Evolutionary conservation across 805 yeast genomes (phyloP).

Genomic region (Saccharomycopsis capsularis): DNA sequence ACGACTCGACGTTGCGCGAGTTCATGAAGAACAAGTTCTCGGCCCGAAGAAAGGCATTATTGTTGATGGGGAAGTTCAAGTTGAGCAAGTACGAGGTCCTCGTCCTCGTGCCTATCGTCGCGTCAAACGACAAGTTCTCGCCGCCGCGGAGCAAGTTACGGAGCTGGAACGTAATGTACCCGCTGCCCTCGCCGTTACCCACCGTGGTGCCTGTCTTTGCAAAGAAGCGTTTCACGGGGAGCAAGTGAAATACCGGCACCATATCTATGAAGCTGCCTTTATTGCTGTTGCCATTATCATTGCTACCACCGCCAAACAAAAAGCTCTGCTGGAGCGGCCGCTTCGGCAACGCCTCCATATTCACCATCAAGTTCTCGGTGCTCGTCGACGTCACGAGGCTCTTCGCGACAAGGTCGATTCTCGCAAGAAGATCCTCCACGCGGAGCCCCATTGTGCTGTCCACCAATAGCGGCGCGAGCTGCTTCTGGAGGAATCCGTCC

Average conservation of each 20-base stretch:
- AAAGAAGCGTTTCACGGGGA: slow-evolving; percentile 61
- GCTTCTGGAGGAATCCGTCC: slow-evolving; percentile 11
- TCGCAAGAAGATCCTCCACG: slow-evolving; percentile 6
- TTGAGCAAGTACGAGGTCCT: slow-evolving; percentile 47
- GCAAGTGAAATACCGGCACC: slow-evolving; percentile 25
- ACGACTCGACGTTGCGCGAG: slow-evolving; percentile 45
- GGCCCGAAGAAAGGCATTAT: slow-evolving; percentile 44
- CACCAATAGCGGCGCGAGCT: slow-evolving; percentile 16
- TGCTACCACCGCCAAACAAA: not conserved
- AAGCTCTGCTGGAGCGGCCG: not conserved
- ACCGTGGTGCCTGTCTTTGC: slow-evolving; percentile 93
- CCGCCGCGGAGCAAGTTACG: slow-evolving; percentile 64
- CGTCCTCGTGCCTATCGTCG: slow-evolving; percentile 55
- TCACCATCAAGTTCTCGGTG: slow-evolving; percentile 10
- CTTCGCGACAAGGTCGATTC: slow-evolving; percentile 10
- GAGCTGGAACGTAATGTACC: slow-evolving; percentile 70
- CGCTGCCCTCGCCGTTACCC: slow-evolving; percentile 96
- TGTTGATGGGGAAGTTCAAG: slow-evolving; percentile 44
- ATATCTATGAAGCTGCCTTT: slow-evolving; percentile 2
- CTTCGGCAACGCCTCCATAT: slow-evolving; percentile 10
- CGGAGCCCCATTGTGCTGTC: not conserved
- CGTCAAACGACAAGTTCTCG: slow-evolving; percentile 48
- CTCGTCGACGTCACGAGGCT: slow-evolving; percentile 14
- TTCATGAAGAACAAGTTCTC: slow-evolving; percentile 46
- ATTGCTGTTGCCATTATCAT: not conserved